phyloP scores from a whole-genome alignment of 345 rosid species.

The Gynandropsis gynandra region DNA sequence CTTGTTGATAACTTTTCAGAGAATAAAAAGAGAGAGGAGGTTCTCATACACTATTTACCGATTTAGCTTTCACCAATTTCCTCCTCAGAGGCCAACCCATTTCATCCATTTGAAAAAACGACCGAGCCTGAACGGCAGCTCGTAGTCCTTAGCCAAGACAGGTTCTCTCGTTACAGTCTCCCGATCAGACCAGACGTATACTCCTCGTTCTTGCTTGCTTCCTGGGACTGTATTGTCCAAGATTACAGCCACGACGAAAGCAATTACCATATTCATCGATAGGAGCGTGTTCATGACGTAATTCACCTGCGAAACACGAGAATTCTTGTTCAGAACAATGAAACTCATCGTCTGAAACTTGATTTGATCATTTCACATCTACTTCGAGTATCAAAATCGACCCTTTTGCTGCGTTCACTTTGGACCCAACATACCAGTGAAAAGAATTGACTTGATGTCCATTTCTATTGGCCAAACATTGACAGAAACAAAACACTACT shows the following conservation, averaged over 20 bases:
- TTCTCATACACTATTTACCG: slow-evolving; percentile 37
- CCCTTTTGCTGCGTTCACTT: no score
- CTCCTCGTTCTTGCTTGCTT: slow-evolving; percentile 83
- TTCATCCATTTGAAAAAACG: slow-evolving; percentile 90
- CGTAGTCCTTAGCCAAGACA: slow-evolving; percentile 76
- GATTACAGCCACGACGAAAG: slow-evolving; percentile 77
- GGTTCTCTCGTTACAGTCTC: slow-evolving; percentile 89
- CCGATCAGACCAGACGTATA: slow-evolving; percentile 78
- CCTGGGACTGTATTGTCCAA: slow-evolving; percentile 97
- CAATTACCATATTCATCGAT: slow-evolving; percentile 77
- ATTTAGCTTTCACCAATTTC: neutral
- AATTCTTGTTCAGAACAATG: no score
- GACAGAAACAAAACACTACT: no score
- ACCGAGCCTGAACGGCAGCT: slow-evolving; percentile 77
- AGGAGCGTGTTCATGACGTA: slow-evolving; percentile 76
- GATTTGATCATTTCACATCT: no score
- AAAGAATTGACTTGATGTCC: no score
- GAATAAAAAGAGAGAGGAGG: neutral
- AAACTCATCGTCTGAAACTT: no score
- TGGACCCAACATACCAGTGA: no score
- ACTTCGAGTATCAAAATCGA: no score
- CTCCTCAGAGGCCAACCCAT: slow-evolving; percentile 84
- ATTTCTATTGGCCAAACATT: no score
- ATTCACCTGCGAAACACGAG: slow-evolving; percentile 52
- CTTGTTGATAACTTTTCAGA: slow-evolving; percentile 15